Evolutionary conservation across 2,329 filamentous ascomycete genomes (phyloP), one percentile per base, ranked within the genome.

Genomic region (Gaeumannomyces sp.): DNA sequence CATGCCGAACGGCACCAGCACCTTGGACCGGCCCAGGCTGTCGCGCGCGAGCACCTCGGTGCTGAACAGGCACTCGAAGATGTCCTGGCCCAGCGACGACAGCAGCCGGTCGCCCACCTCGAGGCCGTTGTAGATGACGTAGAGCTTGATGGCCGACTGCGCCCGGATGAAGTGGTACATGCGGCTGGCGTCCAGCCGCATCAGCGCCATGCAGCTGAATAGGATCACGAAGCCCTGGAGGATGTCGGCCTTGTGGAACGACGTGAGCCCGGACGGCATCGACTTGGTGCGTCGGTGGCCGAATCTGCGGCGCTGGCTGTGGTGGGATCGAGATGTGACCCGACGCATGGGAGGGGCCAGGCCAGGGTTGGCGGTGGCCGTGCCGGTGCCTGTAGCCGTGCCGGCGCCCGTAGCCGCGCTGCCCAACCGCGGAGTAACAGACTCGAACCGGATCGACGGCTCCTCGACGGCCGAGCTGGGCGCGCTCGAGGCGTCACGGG

Each of bases 161-260:
- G 93, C 95, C 60, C 94, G 89, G 71, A 99, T 97, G 71, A 93
- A 93, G 75, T 99, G 95, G 73, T 99, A 99, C 92, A 98, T 97
- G 63, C 93, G 87, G 73, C 93, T 97, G 7, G 95, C 95, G 74
- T 99, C 96, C 60, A 99, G 89, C 29, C 86, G 89, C 88, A 97
- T 94, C 62, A 99, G 81, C 19, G 94, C 87, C 63, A 90, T 80
- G 70, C 92, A 96, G 72, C 92, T 97, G 71, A 86, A 88, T 61
- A 97, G 85, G 67, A 99, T 94, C 66, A 99, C 84, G 27, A 92
- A 81, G 0, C 95, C 95, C 75, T 96, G 96, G 3, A 99, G 81
- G 16, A 99, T 85, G 76, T 99, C 95, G 13, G 95, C 95, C 76
- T 99, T 99, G 79, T 99, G 91, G 68, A 92, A 93, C 0, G 92